Base-by-base conservation (phyloP, 2,329 filamentous ascomycete genomes). In the Sporothrix brasiliensis region DNA sequence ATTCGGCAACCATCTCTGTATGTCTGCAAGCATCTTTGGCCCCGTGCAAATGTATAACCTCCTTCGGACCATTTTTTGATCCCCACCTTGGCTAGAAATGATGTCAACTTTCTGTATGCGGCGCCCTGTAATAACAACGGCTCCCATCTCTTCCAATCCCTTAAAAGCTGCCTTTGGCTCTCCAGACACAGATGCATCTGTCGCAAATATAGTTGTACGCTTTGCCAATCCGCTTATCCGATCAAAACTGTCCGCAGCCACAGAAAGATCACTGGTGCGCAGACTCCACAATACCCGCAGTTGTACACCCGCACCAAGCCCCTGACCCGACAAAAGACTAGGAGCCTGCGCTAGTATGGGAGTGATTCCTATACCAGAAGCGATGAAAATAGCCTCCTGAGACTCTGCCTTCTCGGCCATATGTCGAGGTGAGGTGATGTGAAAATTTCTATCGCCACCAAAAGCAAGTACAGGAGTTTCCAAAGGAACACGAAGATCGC, bases 341-440 rank as follows among this genome's bases (percentile, higher is more conserved):
- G 76, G 76, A n/a, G 88, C 83, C 74, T 92, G 91, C 0, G 89
- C 88, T n/a, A 96, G 81, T 3, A 95, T 75, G 1, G 93, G 93
- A 39, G 93, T 97, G 72, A 96, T 92, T 0, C 93, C 93, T 7
- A 97, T 91, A 3, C 93, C 93, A 0, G 87, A 92, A 6, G 92
- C 92, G 3, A 96, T 79, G 74, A 94, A 95, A 0, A 88, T 79
- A 1, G 81, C 79, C 47, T 80, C 73, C 24, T 79, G 75, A 2
- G 83, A 81, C 5, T 16, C 44, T 2, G 19, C 9, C 14, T 47
- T 24, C 21, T 19, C n/a, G 1, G 63, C 4, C n/a, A 14, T 16
- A 24, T 34, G 67, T 2, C 49, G 70, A 2, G 70, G 2, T 7
- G 19, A 68, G 0, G 77, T 75, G 53, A 85, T 75, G 1, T 78